Percentiles rank a stretch among this genome's conserved stretches.
phyloP scores from a whole-genome alignment of 2,329 filamentous ascomycete genomes.

The Sordariomycetes sp. region DNA sequence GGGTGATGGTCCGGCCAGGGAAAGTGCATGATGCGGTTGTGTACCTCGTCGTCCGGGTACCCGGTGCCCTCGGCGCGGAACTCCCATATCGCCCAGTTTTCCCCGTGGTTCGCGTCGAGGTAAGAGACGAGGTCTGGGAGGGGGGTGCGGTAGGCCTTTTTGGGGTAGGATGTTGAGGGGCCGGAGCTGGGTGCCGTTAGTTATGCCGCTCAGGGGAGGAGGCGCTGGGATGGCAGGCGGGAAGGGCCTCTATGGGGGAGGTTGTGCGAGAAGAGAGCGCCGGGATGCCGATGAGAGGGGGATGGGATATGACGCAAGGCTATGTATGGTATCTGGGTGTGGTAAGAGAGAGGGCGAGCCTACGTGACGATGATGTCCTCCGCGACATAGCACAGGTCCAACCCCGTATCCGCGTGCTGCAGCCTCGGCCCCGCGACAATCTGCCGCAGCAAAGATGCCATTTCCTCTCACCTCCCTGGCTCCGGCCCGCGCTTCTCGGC shows the following conservation, averaged over 20 bases:
- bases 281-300: too few relatives aligned
- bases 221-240: slow-evolving; percentile 19
- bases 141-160: slow-evolving; percentile 87
- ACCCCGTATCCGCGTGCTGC: slow-evolving; percentile 71
- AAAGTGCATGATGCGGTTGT: slow-evolving; percentile 75
- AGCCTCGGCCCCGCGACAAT: slow-evolving; percentile 81
- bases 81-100: slow-evolving; percentile 93
- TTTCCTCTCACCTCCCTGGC: neutral
- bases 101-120: slow-evolving; percentile 71
- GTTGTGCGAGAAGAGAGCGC: slow-evolving; percentile 83
- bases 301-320: too few relatives aligned
- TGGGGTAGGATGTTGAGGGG: slow-evolving; percentile 77
- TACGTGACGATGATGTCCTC: slow-evolving; percentile 57
- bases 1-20: slow-evolving; percentile 97
- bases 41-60: slow-evolving; percentile 83
- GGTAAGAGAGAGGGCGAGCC: slow-evolving; percentile 47
- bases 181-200: slow-evolving; percentile 54
- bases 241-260: slow-evolving; percentile 86
- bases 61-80: slow-evolving; percentile 94
- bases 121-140: slow-evolving; percentile 78
- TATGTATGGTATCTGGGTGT: slow-evolving; percentile 78
- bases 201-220: neutral
- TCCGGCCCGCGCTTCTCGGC: neutral
- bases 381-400: slow-evolving; percentile 94
- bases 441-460: slow-evolving; percentile 73